Evolutionary conservation across 164 flowering plant genomes (phyloP).

Genomic region (Pachysandra terminalis): DNA sequence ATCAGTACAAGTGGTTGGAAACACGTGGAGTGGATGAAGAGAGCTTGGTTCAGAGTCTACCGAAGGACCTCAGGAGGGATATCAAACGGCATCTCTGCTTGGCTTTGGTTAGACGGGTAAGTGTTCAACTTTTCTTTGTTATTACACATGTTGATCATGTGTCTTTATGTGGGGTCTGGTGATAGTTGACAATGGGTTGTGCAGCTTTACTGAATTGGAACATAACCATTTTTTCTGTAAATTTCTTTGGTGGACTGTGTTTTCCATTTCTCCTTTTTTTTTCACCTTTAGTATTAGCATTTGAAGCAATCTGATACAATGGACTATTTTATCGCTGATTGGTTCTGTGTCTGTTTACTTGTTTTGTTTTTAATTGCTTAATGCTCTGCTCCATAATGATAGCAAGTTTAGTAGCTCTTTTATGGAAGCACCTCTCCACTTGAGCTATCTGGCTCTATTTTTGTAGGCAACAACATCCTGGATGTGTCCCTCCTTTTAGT

Average conservation of each 20-base stretch:
- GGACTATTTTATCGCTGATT: too few species aligned
- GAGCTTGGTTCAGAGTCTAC: conserved; percentile 75
- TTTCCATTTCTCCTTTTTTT: not conserved
- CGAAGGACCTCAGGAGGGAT: conserved; percentile 97
- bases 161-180: not conserved
- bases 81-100: conserved; percentile 96
- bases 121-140: conserved; percentile 1
- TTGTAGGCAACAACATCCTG: too few species aligned
- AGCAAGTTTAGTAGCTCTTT: too few species aligned
- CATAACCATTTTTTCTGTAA: not conserved
- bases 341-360: too few species aligned
- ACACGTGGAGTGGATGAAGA: conserved; percentile 99
- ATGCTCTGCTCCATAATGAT: too few species aligned
- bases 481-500: too few species aligned
- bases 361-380: too few species aligned
- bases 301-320: too few species aligned
- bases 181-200: not conserved
- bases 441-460: too few species aligned
- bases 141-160: not conserved
- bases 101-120: conserved; percentile 90
- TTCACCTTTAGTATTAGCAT: not conserved
- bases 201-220: not conserved
- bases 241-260: not conserved
- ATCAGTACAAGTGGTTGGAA: conserved; percentile 98
- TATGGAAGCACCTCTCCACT: too few species aligned